Conservation (phyloP, 208 protist species). For the Naegleria fowleri region DNA sequence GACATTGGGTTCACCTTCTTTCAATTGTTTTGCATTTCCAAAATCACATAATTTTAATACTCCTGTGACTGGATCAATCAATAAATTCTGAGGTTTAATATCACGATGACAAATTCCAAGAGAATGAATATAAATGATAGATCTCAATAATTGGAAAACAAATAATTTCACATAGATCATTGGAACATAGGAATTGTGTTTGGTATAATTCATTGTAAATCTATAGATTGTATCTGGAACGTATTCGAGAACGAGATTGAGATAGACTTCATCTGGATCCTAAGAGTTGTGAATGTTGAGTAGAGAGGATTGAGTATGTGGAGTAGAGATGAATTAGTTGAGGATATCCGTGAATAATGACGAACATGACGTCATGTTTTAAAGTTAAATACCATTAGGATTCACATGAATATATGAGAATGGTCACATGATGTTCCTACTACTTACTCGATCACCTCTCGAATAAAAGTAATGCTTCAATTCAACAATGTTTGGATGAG, state of each 20-base stretch:
- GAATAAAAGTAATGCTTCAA: slow-evolving; percentile 88
- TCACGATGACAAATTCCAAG: slow-evolving; percentile 82
- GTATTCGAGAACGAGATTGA: slow-evolving; percentile 98
- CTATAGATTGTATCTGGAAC: slow-evolving; percentile 90
- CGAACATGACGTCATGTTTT: no score
- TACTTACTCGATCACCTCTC: slow-evolving; percentile 47
- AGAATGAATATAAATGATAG: slow-evolving; percentile 93
- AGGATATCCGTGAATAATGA: no score
- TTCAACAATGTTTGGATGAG: slow-evolving; percentile 87
- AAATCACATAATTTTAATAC: slow-evolving; percentile 93
- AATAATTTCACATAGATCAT: slow-evolving; percentile 77
- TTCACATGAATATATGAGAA: background rate
- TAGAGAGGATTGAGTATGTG: background rate
- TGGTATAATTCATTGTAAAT: slow-evolving; percentile 80
- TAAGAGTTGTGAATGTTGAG: background rate
- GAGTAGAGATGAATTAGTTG: no score
- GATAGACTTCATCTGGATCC: slow-evolving; percentile 82
- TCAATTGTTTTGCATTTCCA: slow-evolving; percentile 53
- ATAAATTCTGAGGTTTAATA: slow-evolving; percentile 90
- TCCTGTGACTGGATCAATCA: slow-evolving; percentile 70
- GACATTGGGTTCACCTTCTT: slow-evolving; percentile 72
- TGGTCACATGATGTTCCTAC: background rate
- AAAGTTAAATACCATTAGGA: slow-evolving; percentile 11
- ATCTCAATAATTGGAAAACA: slow-evolving; percentile 91
- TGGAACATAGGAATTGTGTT: slow-evolving; percentile 71